These are phyloP conservation scores for Exophiala phaeomuriformis DNA, from an alignment of 2,329 filamentous ascomycete genomes.

Conservation along the genomic window DNA sequence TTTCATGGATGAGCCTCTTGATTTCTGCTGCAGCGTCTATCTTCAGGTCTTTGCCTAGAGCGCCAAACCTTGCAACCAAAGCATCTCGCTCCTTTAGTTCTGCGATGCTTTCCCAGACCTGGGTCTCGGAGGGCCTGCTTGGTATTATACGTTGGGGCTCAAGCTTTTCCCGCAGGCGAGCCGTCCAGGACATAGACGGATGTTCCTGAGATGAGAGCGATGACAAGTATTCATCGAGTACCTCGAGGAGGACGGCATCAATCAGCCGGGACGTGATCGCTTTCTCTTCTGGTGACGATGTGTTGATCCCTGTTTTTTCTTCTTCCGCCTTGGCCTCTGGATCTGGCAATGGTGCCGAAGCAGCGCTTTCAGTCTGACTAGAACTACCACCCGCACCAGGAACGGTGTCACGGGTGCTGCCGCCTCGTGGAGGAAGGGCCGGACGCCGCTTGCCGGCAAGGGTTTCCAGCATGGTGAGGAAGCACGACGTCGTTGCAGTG, in stretches of 20 bases:
- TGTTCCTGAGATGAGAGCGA: slow-evolving; percentile 12
- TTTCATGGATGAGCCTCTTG: slow-evolving; percentile 8
- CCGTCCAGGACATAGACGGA: slow-evolving; percentile 37
- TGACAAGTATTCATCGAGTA: slow-evolving; percentile 52
- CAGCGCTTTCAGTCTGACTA: slow-evolving; percentile 29
- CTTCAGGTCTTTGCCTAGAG: slow-evolving; percentile 11
- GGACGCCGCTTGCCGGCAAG: slow-evolving; percentile 53
- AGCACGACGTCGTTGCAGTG: slow-evolving; percentile 50
- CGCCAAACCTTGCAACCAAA: slow-evolving; percentile 48
- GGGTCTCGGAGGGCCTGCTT: slow-evolving; percentile 42
- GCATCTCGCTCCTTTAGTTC: slow-evolving; percentile 47
- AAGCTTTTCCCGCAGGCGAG: slow-evolving; percentile 51
- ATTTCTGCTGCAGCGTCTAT: slow-evolving; percentile 15
- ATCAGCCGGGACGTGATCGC: slow-evolving; percentile 48
- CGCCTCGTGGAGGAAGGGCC: slow-evolving; percentile 51
- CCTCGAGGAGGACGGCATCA: slow-evolving; percentile 56
- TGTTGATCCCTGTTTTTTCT: slow-evolving; percentile 40
- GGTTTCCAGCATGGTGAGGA: slow-evolving; percentile 52
- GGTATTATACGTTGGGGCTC: slow-evolving; percentile 48
- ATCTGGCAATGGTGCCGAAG: slow-evolving; percentile 40
- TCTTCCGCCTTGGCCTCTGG: slow-evolving; percentile 51
- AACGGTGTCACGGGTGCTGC: slow-evolving; percentile 28
- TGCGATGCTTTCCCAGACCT: slow-evolving; percentile 46
- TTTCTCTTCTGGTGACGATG: slow-evolving; percentile 43
- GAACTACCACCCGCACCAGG: slow-evolving; percentile 2